Conservation (phyloP, 257 asterid genomes). For the Solanum chiquidenum region DNA sequence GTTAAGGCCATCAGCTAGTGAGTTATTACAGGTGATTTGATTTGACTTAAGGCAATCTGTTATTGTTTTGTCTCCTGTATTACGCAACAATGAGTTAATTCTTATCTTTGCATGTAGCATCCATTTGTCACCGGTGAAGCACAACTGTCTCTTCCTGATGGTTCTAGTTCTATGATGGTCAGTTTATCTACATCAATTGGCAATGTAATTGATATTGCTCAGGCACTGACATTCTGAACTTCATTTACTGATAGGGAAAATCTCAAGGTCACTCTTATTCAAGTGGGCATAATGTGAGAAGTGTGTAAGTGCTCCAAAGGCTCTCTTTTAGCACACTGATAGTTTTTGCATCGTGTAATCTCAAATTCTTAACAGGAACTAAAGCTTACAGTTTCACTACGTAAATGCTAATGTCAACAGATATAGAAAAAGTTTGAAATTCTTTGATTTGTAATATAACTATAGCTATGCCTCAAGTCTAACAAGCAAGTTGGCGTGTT, state of each 20-base stretch:
- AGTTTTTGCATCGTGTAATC: background rate
- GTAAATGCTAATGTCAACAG: background rate
- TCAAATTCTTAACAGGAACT: background rate
- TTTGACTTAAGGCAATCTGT: background rate
- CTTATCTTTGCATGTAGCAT: slow-evolving; percentile 47
- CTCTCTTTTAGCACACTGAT: background rate
- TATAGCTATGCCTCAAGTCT: background rate
- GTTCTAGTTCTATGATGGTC: background rate
- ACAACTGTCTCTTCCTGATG: background rate
- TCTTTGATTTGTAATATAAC: background rate
- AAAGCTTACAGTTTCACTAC: background rate
- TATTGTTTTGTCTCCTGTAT: background rate
- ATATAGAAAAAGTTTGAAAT: background rate
- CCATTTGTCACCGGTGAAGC: slow-evolving; percentile 83
- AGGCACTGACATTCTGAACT: background rate
- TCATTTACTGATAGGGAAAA: background rate
- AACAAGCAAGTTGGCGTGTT: background rate
- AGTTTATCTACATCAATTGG: background rate
- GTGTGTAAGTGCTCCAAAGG: background rate
- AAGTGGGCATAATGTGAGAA: background rate
- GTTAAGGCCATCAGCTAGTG: slow-evolving; percentile 74
- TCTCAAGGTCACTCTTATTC: background rate
- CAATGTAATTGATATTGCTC: background rate
- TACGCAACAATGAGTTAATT: background rate
- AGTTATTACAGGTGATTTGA: slow-evolving; percentile 67